These are phyloP conservation scores for Aspergillus thermomutatus DNA, from an alignment of 2,329 filamentous ascomycete species.

Conservation along the genomic window DNA sequence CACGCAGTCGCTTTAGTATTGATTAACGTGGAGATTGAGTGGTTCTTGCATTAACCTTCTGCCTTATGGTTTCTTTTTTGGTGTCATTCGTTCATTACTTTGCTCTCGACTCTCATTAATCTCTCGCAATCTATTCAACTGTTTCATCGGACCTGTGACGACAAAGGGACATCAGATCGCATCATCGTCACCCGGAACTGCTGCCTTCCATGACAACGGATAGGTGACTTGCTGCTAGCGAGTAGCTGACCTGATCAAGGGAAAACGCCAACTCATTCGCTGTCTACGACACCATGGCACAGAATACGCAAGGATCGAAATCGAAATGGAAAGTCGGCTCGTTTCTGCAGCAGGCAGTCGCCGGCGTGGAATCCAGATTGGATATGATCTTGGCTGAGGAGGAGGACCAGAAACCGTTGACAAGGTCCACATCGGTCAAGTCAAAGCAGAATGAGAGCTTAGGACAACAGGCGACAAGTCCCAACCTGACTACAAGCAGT, in stretches of 20 bases:
- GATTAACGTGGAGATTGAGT: background rate
- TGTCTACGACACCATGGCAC: slow-evolving; percentile 26
- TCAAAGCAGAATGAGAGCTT: slow-evolving; percentile 35
- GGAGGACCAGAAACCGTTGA: slow-evolving; percentile 27
- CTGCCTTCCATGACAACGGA: slow-evolving; percentile 11
- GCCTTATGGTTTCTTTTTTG: background rate
- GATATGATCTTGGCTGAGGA: slow-evolving; percentile 88
- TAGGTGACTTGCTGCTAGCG: slow-evolving; percentile 9
- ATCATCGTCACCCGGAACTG: slow-evolving; percentile 1
- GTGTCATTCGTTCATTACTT: slow-evolving; percentile 7
- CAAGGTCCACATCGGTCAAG: slow-evolving; percentile 24
- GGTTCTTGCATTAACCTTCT: background rate
- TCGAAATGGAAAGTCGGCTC: slow-evolving; percentile 66
- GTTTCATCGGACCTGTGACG: slow-evolving; percentile 3
- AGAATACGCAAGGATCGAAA: slow-evolving; percentile 42
- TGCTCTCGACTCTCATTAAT: background rate
- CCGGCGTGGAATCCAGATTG: slow-evolving; percentile 86
- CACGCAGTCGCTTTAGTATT: background rate
- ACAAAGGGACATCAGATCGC: slow-evolving; percentile 8
- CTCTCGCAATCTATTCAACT: background rate
- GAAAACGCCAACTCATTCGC: background rate
- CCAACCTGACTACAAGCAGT: slow-evolving; percentile 26
- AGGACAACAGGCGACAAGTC: slow-evolving; percentile 17
- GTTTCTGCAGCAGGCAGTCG: slow-evolving; percentile 84
- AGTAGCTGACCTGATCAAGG: background rate